phyloP scores from a whole-genome alignment of 768 basidiomycete genomes.

The Coprinopsis sp. region DNA sequence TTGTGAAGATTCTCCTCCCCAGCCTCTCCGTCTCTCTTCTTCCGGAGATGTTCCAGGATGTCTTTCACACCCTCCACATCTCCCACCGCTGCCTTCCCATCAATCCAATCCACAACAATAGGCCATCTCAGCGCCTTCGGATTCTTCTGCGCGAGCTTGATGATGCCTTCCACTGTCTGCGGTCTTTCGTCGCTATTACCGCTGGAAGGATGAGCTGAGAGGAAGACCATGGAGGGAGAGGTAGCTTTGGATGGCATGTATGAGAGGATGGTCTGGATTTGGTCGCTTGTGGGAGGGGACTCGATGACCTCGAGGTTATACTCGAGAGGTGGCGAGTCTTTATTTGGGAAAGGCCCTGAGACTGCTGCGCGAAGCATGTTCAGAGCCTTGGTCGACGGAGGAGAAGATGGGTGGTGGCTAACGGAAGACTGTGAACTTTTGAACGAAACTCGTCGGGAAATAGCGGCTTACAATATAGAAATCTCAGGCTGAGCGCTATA shows the following conservation, averaged over 20 bases:
- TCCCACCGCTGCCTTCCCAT: slow-evolving; percentile 60
- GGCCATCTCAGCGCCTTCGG: slow-evolving; percentile 72
- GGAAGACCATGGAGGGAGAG: slow-evolving; percentile 40
- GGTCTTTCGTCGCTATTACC: slow-evolving; percentile 35
- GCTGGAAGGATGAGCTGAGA: slow-evolving; percentile 58
- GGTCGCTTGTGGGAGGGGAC: slow-evolving; percentile 60
- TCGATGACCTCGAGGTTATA: slow-evolving; percentile 75
- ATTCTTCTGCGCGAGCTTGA: slow-evolving; percentile 47
- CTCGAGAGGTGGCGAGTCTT: slow-evolving; percentile 46
- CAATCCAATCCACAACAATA: slow-evolving; percentile 73
- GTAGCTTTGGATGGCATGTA: slow-evolving; percentile 44
- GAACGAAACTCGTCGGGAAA: background rate
- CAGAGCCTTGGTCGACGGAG: slow-evolving; percentile 60
- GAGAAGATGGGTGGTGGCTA: slow-evolving; percentile 65
- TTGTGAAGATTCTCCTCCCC: slow-evolving; percentile 39
- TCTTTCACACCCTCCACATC: slow-evolving; percentile 63
- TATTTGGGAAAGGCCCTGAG: slow-evolving; percentile 56
- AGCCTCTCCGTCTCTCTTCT: slow-evolving; percentile 61
- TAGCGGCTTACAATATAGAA: slow-evolving; percentile 55
- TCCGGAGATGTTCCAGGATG: slow-evolving; percentile 62
- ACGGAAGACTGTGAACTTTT: background rate
- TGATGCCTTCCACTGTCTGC: slow-evolving; percentile 39
- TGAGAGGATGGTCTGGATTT: slow-evolving; percentile 60
- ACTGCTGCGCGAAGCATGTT: slow-evolving; percentile 54
- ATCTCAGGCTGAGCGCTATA: slow-evolving; percentile 43